These are phyloP conservation scores for Fusarium sp. DNA, from an alignment of 2,329 filamentous ascomycete species.

Conservation along the genomic window DNA sequence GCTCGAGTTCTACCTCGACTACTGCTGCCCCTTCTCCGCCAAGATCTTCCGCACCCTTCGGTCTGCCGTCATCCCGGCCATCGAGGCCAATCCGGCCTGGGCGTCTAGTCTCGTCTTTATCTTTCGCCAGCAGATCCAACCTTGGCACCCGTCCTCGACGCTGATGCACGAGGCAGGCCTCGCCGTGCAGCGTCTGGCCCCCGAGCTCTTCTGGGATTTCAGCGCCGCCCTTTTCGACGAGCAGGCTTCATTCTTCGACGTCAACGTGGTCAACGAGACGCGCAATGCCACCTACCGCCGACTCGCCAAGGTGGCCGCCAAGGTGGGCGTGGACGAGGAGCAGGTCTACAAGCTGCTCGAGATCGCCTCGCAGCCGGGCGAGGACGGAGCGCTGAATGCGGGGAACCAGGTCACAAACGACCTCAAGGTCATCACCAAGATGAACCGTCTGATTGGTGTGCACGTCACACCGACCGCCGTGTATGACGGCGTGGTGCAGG, in stretches of 20 bases:
- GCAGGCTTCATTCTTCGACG: slow-evolving; percentile 87
- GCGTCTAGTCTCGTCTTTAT: slow-evolving; percentile 75
- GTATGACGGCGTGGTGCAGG: slow-evolving; percentile 86
- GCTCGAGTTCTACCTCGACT: slow-evolving; percentile 82
- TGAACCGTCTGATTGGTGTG: slow-evolving; percentile 80
- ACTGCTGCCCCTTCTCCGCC: slow-evolving; percentile 82
- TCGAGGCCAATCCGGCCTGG: slow-evolving; percentile 70
- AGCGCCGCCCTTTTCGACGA: slow-evolving; percentile 73
- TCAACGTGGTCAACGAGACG: slow-evolving; percentile 83
- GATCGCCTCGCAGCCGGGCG: slow-evolving; percentile 74
- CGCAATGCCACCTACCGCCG: slow-evolving; percentile 87
- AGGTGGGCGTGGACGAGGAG: slow-evolving; percentile 77
- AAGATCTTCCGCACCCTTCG: slow-evolving; percentile 83
- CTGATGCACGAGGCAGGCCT: slow-evolving; percentile 85
- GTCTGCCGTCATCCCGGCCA: slow-evolving; percentile 71
- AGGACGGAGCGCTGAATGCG: slow-evolving; percentile 77
- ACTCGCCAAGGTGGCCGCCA: slow-evolving; percentile 78
- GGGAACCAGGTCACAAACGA: slow-evolving; percentile 89
- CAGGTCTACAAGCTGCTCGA: slow-evolving; percentile 76
- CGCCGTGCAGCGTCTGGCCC: slow-evolving; percentile 79
- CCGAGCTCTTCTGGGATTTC: slow-evolving; percentile 84
- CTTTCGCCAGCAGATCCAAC: slow-evolving; percentile 92
- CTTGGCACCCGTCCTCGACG: slow-evolving; percentile 92
- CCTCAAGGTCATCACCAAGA: slow-evolving; percentile 86
- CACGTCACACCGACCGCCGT: slow-evolving; percentile 94